Evolutionary conservation across 257 asterid species (phyloP).

Genomic region (Hygrophila difformis): DNA sequence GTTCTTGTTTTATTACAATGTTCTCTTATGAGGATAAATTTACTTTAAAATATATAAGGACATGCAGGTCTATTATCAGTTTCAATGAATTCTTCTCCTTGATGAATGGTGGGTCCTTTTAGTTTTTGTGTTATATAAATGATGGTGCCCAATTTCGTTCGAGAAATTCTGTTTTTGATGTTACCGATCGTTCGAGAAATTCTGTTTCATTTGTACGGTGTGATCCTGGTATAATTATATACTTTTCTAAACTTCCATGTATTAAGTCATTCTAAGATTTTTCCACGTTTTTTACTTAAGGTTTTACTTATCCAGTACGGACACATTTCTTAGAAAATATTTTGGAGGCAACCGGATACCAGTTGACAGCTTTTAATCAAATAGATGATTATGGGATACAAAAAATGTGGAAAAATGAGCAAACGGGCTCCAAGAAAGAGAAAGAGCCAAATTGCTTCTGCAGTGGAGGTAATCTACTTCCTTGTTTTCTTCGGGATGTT

Average conservation of each 20-base stretch:
- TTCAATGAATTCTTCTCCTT: constrained; percentile 5
- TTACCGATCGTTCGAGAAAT: constrained; percentile 10
- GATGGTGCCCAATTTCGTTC: neutral
- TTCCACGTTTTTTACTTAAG: constrained; percentile 22
- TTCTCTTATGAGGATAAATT: constrained; percentile 4
- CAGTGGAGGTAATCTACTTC: constrained; percentile 64
- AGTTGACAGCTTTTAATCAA: constrained; percentile 73
- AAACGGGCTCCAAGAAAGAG: constrained; percentile 82
- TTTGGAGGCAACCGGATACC: constrained; percentile 80
- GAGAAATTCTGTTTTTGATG: constrained; percentile 12
- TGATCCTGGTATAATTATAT: no score
- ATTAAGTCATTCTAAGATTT: neutral
- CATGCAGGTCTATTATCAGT: neutral
- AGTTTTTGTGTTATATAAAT: constrained; percentile 9
- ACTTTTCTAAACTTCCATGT: no score
- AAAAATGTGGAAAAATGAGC: constrained; percentile 77
- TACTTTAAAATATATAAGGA: neutral
- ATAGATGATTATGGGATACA: constrained; percentile 85
- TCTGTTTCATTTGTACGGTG: no score
- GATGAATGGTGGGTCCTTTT: constrained; percentile 1
- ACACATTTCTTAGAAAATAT: constrained; percentile 77
- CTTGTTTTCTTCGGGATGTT: constrained; percentile 10
- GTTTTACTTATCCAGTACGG: constrained; percentile 73
- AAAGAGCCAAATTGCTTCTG: constrained; percentile 80
- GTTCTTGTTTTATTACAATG: neutral